Evolutionary conservation across 805 yeast genomes (phyloP), one percentile per base, ranked within the genome.

Genomic region (Yarrowia sp.): DNA sequence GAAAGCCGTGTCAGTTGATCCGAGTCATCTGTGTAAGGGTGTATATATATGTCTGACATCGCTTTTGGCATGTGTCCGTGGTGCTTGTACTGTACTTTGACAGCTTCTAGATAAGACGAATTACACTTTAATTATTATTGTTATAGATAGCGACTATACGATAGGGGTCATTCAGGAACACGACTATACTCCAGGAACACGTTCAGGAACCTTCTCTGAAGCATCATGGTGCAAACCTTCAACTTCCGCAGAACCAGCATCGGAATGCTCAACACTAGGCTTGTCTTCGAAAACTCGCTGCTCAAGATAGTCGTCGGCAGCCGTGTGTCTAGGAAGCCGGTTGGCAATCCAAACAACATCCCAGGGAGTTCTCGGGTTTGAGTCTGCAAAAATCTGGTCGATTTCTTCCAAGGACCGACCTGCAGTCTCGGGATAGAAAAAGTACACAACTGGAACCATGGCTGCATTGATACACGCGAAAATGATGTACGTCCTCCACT

Each of bases 311-410:
- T 39, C 46, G 8, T 39, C 46, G 0, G 16, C 29, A 2, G 6
- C 19, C 1, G 27, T 39, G 1, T 39, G 46, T 22, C 32, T 8
- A 5, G 76, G 76, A 62, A 71, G 65, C 16, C 64, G 65, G 19
- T 64, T 63, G 22, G 76, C 77, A 64, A 76, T 74, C 6, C 62
- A 56, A 2, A 77, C 79, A 24, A 77, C 78, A 29, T 74, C 72
- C 80, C 80, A 77, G 1, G 80, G 80, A 46, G 71, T 73, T 70
- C 68, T 63, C 1, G 75, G 73, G 60, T 76, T 70, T 39, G 67
- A 68, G 16, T 58, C 38, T 4, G 55, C 49, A 10, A 42, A 42
- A 16, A 42, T 42, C 32, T 4, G 3, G 10, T 42, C 49, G 5
- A 42, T 42, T 4, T 42, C 49, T 4, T 42, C 55, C 18, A 47